Evolutionary conservation across 345 rosid species (phyloP).

Genomic region (Erodium maritimum): DNA sequence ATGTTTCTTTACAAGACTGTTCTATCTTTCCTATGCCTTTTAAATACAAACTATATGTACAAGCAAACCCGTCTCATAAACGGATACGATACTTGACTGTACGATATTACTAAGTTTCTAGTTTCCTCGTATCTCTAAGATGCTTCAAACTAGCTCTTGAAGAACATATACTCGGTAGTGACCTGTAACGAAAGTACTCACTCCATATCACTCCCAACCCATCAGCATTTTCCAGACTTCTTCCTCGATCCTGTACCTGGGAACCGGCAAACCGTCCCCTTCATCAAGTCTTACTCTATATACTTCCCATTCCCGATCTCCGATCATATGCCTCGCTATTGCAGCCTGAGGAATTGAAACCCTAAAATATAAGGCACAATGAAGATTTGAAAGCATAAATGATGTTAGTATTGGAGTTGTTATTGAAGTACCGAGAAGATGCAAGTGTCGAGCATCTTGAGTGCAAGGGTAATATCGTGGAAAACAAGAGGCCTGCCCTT

Average conservation of each 20-base stretch:
- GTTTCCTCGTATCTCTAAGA: no score
- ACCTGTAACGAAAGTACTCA: not conserved
- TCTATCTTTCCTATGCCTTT: not conserved
- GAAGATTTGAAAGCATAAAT: not conserved
- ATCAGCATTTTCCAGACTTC: slow-evolving; percentile 76
- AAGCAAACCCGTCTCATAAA: no score
- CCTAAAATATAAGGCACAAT: slow-evolving; percentile 3
- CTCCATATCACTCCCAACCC: slow-evolving; percentile 62
- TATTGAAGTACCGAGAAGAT: slow-evolving; percentile 62
- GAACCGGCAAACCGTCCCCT: slow-evolving; percentile 41
- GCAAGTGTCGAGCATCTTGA: slow-evolving; percentile 57
- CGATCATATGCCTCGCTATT: slow-evolving; percentile 57
- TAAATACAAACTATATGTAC: no score
- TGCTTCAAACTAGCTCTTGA: no score
- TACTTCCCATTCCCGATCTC: slow-evolving; percentile 84
- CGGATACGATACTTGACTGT: not conserved
- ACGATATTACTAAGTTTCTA: not conserved
- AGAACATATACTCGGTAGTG: no score
- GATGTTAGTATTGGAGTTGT: not conserved
- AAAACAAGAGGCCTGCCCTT: slow-evolving; percentile 95
- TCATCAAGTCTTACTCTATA: slow-evolving; percentile 76
- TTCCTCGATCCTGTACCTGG: slow-evolving; percentile 50
- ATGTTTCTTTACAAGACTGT: not conserved
- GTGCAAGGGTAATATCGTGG: slow-evolving; percentile 73
- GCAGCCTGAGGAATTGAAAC: slow-evolving; percentile 92